Evolutionary conservation across 257 asterid species (phyloP).

Genomic region (Nicotiana knightiana): DNA sequence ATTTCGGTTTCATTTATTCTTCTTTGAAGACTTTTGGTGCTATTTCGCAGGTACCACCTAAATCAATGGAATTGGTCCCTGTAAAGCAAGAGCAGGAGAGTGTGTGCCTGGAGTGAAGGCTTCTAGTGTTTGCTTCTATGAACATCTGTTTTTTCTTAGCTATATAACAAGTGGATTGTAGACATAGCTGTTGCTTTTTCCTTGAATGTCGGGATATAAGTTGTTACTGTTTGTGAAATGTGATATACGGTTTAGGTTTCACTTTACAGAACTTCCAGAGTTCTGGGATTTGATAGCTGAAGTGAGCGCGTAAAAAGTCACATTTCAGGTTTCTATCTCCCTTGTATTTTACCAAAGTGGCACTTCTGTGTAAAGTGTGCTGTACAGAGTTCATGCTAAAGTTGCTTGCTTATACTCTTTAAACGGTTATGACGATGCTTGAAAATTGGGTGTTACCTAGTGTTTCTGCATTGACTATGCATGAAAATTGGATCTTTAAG

Average conservation of each 20-base stretch:
- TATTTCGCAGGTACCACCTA: neutral
- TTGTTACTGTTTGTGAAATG: neutral
- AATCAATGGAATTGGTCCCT: neutral
- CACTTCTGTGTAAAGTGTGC: neutral
- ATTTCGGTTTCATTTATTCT: neutral
- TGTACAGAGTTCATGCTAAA: neutral
- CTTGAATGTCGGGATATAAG: neutral
- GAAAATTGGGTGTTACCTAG: neutral
- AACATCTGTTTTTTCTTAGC: neutral
- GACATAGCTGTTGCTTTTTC: neutral
- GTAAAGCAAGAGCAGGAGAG: neutral
- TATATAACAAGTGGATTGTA: neutral
- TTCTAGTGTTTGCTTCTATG: neutral
- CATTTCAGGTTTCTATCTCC: neutral
- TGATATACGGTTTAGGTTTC: neutral
- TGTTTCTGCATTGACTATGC: neutral
- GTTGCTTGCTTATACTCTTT: neutral
- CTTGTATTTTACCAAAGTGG: neutral
- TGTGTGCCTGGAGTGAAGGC: neutral
- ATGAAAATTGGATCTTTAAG: neutral
- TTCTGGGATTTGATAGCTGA: neutral
- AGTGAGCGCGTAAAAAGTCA: neutral
- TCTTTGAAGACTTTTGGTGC: neutral
- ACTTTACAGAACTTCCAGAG: neutral
- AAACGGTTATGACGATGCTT: neutral